Evolutionary conservation across 139 green algal species (phyloP), one percentile per base, ranked within the genome.

Genomic region (Trebouxia sp.): DNA sequence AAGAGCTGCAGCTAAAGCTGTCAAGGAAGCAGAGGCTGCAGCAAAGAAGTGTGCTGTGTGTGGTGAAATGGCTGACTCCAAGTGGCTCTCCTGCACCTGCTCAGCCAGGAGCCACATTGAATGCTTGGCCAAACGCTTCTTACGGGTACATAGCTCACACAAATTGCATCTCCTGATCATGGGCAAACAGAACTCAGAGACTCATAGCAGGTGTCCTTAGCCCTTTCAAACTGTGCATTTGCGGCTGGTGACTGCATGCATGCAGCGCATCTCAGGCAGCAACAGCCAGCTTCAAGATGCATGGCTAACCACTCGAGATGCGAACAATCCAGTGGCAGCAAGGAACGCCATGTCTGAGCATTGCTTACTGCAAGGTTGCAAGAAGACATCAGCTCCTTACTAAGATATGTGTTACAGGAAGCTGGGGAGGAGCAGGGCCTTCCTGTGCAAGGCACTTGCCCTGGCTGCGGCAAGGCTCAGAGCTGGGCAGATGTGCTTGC

Each of bases 121-220:
- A 28, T 93, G 88, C 82, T 72, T 93, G 32, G 89, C 86, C 43
- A 39, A 83, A n/a, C 65, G 84, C n/a, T 84, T 88, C 35, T 45
- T 92, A 24, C 14, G 78, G 41, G 83, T 74, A 30, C n/a, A 55
- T 55, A 37, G 39, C 51, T n/a, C n/a, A n/a, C n/a, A n/a, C n/a
- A n/a, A n/a, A n/a, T n/a, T n/a, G n/a, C n/a, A n/a, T n/a, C n/a
- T n/a, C n/a, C n/a, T n/a, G n/a, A n/a, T n/a, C n/a, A n/a, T n/a
- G n/a, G n/a, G n/a, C n/a, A n/a, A n/a, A n/a, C n/a, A n/a, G n/a
- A n/a, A n/a, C n/a, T n/a, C n/a, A n/a, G n/a, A n/a, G n/a, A n/a
- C n/a, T n/a, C n/a, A n/a, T n/a, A n/a, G n/a, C n/a, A n/a, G n/a
- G n/a, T n/a, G n/a, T n/a, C n/a, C n/a, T n/a, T n/a, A n/a, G n/a